Evolutionary conservation across 2,329 filamentous ascomycete genomes (phyloP).

Genomic region (Colletotrichum orbiculare): DNA sequence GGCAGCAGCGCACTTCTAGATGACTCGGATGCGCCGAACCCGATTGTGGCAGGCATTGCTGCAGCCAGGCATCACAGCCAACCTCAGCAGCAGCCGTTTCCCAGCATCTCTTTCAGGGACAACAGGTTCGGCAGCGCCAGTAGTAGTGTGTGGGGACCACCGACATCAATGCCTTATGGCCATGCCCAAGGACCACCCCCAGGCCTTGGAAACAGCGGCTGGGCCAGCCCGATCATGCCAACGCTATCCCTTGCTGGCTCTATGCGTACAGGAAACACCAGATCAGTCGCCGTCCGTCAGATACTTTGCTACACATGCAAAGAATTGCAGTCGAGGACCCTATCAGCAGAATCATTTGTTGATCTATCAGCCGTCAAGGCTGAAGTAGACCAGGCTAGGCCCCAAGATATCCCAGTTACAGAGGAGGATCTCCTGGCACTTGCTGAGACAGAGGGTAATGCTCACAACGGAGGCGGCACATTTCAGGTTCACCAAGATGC

Average conservation of each 20-base stretch:
- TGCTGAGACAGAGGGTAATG: slow-evolving; percentile 90
- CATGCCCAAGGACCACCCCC: slow-evolving; percentile 53
- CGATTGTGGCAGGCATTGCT: slow-evolving; percentile 46
- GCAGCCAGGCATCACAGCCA: slow-evolving; percentile 56
- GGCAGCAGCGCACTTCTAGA: slow-evolving; percentile 91
- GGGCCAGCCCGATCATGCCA: slow-evolving; percentile 42
- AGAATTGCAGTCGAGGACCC: slow-evolving; percentile 55
- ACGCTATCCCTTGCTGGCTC: slow-evolving; percentile 29
- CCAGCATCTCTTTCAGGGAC: slow-evolving; percentile 52
- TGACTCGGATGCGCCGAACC: slow-evolving; percentile 72
- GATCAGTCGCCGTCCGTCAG: slow-evolving; percentile 71
- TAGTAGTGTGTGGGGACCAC: slow-evolving; percentile 55
- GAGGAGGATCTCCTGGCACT: slow-evolving; percentile 81
- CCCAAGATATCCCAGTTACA: slow-evolving; percentile 50
- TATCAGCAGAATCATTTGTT: slow-evolving; percentile 72
- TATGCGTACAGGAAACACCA: slow-evolving; percentile 27
- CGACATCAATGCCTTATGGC: slow-evolving; percentile 45
- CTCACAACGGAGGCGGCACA: slow-evolving; percentile 88
- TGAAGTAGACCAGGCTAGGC: slow-evolving; percentile 49
- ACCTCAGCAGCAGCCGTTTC: slow-evolving; percentile 59
- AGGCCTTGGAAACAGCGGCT: slow-evolving; percentile 55
- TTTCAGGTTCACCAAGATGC: slow-evolving; percentile 75
- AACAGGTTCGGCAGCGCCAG: slow-evolving; percentile 49
- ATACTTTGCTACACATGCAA: slow-evolving; percentile 85
- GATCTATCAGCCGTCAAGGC: slow-evolving; percentile 75